phyloP scores from a whole-genome alignment of 352 stramenopile species.

The Globisporangium abappressorium region DNA sequence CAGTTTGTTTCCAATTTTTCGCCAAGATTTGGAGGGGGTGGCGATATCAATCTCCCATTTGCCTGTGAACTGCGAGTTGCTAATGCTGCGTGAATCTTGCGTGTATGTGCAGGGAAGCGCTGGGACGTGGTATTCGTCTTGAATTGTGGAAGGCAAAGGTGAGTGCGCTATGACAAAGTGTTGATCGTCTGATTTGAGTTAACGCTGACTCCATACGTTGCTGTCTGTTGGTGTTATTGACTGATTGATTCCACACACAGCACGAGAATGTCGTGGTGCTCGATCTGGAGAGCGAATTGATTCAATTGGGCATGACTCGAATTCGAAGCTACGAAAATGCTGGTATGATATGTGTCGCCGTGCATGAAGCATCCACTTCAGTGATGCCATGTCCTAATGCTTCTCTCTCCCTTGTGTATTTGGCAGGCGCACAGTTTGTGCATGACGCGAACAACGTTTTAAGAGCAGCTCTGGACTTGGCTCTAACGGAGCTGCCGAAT shows the following conservation, averaged over 20 bases:
- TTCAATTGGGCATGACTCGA: slow-evolving; percentile 79
- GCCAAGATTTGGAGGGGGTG: background rate
- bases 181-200: background rate
- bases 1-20: slow-evolving; percentile 7
- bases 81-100: background rate
- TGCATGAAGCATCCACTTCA: background rate
- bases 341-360: slow-evolving; percentile 21
- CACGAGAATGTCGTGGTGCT: slow-evolving; percentile 86
- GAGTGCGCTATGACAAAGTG: background rate
- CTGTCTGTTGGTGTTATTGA: background rate
- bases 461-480: slow-evolving; percentile 62
- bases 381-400: background rate
- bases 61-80: background rate
- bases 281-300: slow-evolving; percentile 81
- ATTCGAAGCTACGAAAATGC: slow-evolving; percentile 74
- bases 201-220: slow-evolving; percentile 1
- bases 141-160: slow-evolving; percentile 88
- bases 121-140: slow-evolving; percentile 74
- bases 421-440: slow-evolving; percentile 52
- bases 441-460: slow-evolving; percentile 75
- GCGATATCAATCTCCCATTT: background rate
- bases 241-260: slow-evolving; percentile 21
- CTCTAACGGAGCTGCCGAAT: slow-evolving; percentile 76
- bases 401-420: background rate
- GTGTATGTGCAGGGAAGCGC: slow-evolving; percentile 48